Percentiles rank a stretch among this genome's conserved stretches.
These are phyloP conservation scores for Prunus persica DNA, from an alignment of 306 rosid species.

Conservation along the genomic window Prunus_persica_NCBIv2 NC_034014.1:21011501-21012000, in stretches of 20 bases:
- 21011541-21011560: constrained; percentile 83
- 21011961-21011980: background rate
- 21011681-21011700: constrained; percentile 61
- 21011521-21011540: constrained; percentile 85
- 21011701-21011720: constrained; percentile 83
- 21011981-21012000: background rate
- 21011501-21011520: constrained; percentile 89
- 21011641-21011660: constrained; percentile 89
- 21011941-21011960: background rate
- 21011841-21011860: background rate
- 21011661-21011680: constrained; percentile 90
- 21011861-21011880: rapidly evolving
- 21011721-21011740: constrained; percentile 86
- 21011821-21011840: background rate
- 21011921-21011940: background rate
- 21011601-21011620: constrained; percentile 76
- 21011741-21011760: constrained; percentile 63
- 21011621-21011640: constrained; percentile 83
- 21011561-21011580: constrained; percentile 76
- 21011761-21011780: constrained; percentile 44
- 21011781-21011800: background rate
- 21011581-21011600: constrained; percentile 63
- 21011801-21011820: background rate
- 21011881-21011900: background rate
- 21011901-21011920: background rate